Evolutionary conservation across 129 eudicot species (phyloP).

Genomic region (Tagetes erecta): DNA sequence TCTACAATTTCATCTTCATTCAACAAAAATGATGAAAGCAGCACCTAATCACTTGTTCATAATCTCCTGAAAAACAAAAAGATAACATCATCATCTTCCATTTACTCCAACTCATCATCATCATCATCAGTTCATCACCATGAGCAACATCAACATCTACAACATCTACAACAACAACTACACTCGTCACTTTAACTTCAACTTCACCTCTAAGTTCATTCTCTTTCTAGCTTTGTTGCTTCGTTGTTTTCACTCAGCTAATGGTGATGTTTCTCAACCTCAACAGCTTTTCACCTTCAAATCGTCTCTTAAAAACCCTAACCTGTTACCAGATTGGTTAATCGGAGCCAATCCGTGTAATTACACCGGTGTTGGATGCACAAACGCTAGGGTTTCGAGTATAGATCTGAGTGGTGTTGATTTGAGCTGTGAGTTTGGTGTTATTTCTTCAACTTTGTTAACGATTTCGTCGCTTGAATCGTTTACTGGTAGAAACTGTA

Average conservation of each 20-base stretch:
- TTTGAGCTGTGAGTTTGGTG: slow-evolving; percentile 42
- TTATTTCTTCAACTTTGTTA: slow-evolving; percentile 44
- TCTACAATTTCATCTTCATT: slow-evolving; percentile 10
- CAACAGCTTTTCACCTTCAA: slow-evolving; percentile 59
- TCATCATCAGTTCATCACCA: slow-evolving; percentile 26
- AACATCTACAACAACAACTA: no score
- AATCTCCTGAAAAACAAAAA: slow-evolving; percentile 35
- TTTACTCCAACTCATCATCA: not conserved
- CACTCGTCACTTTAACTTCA: not conserved
- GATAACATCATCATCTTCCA: slow-evolving; percentile 22
- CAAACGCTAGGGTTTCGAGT: slow-evolving; percentile 40
- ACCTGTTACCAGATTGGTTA: slow-evolving; percentile 48
- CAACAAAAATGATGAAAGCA: slow-evolving; percentile 31
- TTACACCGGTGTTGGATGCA: slow-evolving; percentile 62
- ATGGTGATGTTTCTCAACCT: slow-evolving; percentile 34
- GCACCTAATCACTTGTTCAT: slow-evolving; percentile 24
- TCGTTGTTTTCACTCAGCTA: slow-evolving; percentile 10
- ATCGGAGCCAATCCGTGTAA: slow-evolving; percentile 39
- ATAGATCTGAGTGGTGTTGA: slow-evolving; percentile 52
- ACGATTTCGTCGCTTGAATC: slow-evolving; percentile 42
- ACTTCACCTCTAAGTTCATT: not conserved
- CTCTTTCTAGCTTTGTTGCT: slow-evolving; percentile 22
- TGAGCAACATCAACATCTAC: no score
- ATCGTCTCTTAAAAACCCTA: slow-evolving; percentile 44
- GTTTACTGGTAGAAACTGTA: slow-evolving; percentile 45